Conservation (phyloP, 2,329 filamentous ascomycete genomes). For the Graphilbum fragrans region DNA sequence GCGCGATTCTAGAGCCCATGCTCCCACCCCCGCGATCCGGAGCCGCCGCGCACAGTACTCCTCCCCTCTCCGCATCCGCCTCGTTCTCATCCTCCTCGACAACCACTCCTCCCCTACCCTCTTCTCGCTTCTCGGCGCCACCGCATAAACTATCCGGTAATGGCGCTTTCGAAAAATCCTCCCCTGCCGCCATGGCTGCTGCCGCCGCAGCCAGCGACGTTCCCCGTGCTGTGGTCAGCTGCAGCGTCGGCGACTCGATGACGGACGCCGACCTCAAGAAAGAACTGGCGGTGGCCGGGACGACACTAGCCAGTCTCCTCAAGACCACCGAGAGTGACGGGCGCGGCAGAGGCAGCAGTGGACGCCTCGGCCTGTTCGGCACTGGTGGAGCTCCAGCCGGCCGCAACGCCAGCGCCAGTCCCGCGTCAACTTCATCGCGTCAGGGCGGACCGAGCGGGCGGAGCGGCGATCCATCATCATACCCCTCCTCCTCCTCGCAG, state of each 20-base stretch:
- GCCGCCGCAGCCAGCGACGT: constrained; percentile 23
- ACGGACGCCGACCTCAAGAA: constrained; percentile 51
- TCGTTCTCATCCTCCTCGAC: background rate
- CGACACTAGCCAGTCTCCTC: background rate
- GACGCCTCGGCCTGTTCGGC: constrained; percentile 2
- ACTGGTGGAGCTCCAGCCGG: background rate
- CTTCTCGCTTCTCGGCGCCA: background rate
- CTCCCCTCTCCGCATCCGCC: constrained; percentile 10
- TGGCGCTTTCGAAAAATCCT: too few relatives aligned
- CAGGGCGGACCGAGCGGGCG: constrained; percentile 5
- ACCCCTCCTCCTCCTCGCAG: constrained; percentile 1
- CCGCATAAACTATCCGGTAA: background rate
- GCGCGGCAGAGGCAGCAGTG: constrained; percentile 3
- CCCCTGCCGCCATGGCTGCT: background rate
- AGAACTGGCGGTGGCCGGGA: constrained; percentile 37
- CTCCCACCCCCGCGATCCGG: constrained; percentile 39
- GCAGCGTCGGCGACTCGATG: constrained; percentile 72
- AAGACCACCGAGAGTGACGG: background rate
- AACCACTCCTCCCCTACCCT: background rate
- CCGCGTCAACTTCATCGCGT: constrained; percentile 8
- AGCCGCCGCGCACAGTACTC: too few relatives aligned
- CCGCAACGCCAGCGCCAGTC: background rate
- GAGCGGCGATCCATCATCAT: background rate
- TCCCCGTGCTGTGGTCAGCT: constrained; percentile 75
- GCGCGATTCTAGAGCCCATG: constrained; percentile 52